Conservation (phyloP, 192 early-diverging fungal species). For the Backusella liffmaniae region DNA sequence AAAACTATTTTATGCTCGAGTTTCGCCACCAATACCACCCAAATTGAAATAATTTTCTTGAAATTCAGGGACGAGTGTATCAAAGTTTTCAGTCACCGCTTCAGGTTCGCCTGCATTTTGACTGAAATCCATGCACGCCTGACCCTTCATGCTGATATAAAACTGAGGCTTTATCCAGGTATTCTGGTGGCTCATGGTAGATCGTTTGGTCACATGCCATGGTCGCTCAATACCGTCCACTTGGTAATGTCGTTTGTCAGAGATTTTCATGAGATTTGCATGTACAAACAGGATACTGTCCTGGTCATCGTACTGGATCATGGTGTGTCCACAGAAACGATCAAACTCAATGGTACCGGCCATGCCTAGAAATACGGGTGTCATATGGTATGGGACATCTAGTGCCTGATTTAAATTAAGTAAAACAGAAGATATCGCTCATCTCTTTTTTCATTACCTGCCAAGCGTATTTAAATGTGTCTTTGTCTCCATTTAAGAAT, state of each 20-base stretch:
- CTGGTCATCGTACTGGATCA: constrained; percentile 22
- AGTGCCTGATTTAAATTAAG: constrained; percentile 11
- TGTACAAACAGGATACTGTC: constrained; percentile 25
- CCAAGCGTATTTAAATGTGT: constrained; percentile 37
- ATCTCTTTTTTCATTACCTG: constrained; percentile 7
- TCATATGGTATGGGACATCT: constrained; percentile 26
- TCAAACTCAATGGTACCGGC: constrained; percentile 18
- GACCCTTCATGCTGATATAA: constrained; percentile 16
- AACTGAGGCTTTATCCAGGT: constrained; percentile 27
- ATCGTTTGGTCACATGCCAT: constrained; percentile 23
- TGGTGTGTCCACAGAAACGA: constrained; percentile 32
- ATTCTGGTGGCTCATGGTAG: constrained; percentile 15
- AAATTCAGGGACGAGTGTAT: constrained; percentile 17
- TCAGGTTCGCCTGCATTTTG: constrained; percentile 24
- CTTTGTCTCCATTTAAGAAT: constrained; percentile 39
- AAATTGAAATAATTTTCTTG: constrained; percentile 27
- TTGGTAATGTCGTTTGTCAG: constrained; percentile 16
- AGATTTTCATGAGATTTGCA: constrained; percentile 33
- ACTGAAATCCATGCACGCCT: constrained; percentile 27
- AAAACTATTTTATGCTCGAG: neutral
- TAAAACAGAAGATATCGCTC: neutral
- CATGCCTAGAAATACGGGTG: constrained; percentile 25
- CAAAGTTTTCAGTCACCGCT: neutral
- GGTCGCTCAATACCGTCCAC: constrained; percentile 4
- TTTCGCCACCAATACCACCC: constrained; percentile 30